Base-by-base conservation (phyloP, 2,329 filamentous ascomycete genomes). In the Claviceps pusilla region DNA sequence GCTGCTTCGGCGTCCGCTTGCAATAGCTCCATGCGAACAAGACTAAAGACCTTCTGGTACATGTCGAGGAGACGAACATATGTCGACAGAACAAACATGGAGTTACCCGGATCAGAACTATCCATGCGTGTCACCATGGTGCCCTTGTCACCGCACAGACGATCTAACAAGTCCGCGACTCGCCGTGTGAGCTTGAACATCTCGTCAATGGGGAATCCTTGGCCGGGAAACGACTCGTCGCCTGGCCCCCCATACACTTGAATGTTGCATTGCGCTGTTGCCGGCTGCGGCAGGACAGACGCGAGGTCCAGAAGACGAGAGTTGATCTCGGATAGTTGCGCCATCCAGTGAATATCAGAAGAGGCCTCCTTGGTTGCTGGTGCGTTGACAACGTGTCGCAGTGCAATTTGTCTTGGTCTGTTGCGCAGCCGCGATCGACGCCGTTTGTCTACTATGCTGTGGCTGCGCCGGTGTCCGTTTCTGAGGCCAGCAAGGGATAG, bases 41-140 rank as follows among this genome's bases (percentile, higher is more conserved):
- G 65, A 50, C 59, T 62, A 48, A 72, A 70, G 14, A 72, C 66
- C 48, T 61, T 61, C 48, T 72, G 67, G 55, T 72, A 72, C 60
- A 71, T 67, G 58, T 72, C 69, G 2, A 73, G 60, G 3, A 73
- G 62, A 14, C 66, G 61, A 6, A 68, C 66, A 37, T 72, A 73
- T 1, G 65, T 69, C 4, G 70, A 69, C 1, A 71, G 60, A 14
- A 69, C 64, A 54, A 73, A 66, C 60, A 71, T 67, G 48, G 64
- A 64, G 54, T 68, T 71, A 35, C 65, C 68, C 0, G 68, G 67
- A 48, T 71, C 69, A 7, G 64, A 59, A 16, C 57, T 59, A 52
- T 67, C 63, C 16, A 67, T 58, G 12, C 57, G 50, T 1, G 58
- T 54, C 29, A 56, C 52, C 19, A 52, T 54, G 3, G 56, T 19